phyloP scores from a whole-genome alignment of 129 eudicot genomes.

The Erigeron canadensis region DNA sequence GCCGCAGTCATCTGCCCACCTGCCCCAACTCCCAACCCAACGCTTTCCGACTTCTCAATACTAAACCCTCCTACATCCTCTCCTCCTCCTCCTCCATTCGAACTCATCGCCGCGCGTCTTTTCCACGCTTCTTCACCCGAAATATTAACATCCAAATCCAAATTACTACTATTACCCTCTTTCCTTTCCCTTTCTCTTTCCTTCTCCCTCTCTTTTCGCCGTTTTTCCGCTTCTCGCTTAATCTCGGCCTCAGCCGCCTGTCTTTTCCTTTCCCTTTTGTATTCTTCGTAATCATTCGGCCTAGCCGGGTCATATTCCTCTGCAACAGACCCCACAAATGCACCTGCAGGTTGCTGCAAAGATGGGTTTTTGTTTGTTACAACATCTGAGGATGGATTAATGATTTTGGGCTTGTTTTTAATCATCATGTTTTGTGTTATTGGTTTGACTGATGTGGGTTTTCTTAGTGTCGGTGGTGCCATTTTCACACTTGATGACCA shows the following conservation, averaged over 20 bases:
- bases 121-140: slow-evolving; percentile 95
- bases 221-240: slow-evolving; percentile 49
- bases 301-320: slow-evolving; percentile 93
- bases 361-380: slow-evolving; percentile 9
- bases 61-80: slow-evolving; percentile 52
- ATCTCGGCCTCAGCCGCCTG: slow-evolving; percentile 46
- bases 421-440: too few species aligned
- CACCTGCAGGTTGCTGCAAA: slow-evolving; percentile 47
- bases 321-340: slow-evolving; percentile 65
- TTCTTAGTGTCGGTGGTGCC: slow-evolving; percentile 83
- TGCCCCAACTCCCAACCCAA: slow-evolving; percentile 86
- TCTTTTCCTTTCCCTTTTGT: slow-evolving; percentile 61
- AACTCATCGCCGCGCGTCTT: slow-evolving; percentile 76
- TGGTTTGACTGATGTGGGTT: background rate
- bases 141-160: slow-evolving; percentile 40
- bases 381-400: too few species aligned
- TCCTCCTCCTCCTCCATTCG: slow-evolving; percentile 34
- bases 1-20: slow-evolving; percentile 98
- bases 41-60: slow-evolving; percentile 81
- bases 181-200: slow-evolving; percentile 38
- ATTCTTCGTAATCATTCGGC: slow-evolving; percentile 94
- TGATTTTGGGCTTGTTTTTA: too few species aligned
- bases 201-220: slow-evolving; percentile 65
- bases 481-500: slow-evolving; percentile 77
- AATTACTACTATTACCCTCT: slow-evolving; percentile 36